Conservation (phyloP, 228 moss, liverwort and hornwort genomes). For the Sphagnum fallax region DNA sequence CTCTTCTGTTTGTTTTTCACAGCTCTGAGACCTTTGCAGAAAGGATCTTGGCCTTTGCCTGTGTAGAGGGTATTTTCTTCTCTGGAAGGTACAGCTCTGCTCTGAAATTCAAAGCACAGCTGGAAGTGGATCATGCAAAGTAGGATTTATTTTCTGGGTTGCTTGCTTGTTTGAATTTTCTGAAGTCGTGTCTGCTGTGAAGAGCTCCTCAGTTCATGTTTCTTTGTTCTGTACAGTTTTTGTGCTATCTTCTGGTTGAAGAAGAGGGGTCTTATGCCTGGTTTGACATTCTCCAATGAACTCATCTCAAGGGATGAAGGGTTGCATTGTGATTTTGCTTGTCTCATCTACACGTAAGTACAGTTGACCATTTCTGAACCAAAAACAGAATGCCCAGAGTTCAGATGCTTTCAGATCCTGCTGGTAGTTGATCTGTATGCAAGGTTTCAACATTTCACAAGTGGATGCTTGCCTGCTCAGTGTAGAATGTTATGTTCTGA, state of each 20-base stretch:
- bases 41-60: constrained; percentile 44
- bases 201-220: too few relatives aligned
- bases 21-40: constrained; percentile 40
- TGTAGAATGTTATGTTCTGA: too few relatives aligned
- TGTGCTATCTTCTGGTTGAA: constrained; percentile 52
- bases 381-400: too few relatives aligned
- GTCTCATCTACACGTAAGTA: constrained; percentile 37
- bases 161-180: neutral
- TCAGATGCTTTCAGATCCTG: neutral
- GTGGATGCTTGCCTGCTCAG: too few relatives aligned
- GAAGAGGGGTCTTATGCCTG: constrained; percentile 44
- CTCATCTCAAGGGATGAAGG: constrained; percentile 55
- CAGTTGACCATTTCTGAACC: neutral
- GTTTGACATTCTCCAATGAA: constrained; percentile 44
- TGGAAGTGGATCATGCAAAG: too few relatives aligned
- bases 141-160: too few relatives aligned
- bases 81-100: constrained; percentile 24
- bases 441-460: neutral
- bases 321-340: constrained; percentile 45
- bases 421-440: neutral
- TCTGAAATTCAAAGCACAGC: too few relatives aligned
- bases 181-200: neutral
- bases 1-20: constrained; percentile 1
- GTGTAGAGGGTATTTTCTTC: constrained; percentile 55
- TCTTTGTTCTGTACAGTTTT: constrained; percentile 13